Percentiles rank a stretch among this genome's conserved stretches.
Evolutionary conservation across 305 asterid species (phyloP).

Genomic region (Fraxinus nigra): DNA sequence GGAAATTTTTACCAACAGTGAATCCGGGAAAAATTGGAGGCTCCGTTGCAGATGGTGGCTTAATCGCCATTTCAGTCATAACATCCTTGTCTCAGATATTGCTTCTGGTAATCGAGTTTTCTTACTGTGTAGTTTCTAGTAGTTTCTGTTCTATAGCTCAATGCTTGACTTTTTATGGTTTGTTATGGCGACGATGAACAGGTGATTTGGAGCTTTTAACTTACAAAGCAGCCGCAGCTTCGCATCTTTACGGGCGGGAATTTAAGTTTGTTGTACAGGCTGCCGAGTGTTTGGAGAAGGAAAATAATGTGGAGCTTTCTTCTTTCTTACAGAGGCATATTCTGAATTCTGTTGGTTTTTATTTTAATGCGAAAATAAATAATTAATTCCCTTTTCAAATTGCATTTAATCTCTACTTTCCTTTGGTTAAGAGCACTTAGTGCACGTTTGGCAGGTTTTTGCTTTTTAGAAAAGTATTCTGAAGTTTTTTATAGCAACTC

Average conservation of each 20-base stretch:
- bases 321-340: constrained; percentile 50
- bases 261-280: constrained; percentile 46
- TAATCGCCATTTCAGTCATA: constrained; percentile 59
- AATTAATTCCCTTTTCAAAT: background rate
- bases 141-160: constrained; percentile 2
- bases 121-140: background rate
- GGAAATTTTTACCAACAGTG: constrained; percentile 40
- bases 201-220: constrained; percentile 58
- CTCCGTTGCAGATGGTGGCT: constrained; percentile 88
- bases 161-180: background rate
- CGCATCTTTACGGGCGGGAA: constrained; percentile 62
- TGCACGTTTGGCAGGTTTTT: background rate
- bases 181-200: constrained; percentile 21
- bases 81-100: constrained; percentile 47
- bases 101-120: constrained; percentile 53
- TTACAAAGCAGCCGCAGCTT: constrained; percentile 71
- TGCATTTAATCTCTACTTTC: background rate
- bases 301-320: constrained; percentile 44
- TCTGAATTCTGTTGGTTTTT: constrained; percentile 59
- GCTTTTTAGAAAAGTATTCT: no score
- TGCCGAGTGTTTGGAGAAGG: constrained; percentile 39
- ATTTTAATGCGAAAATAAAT: constrained; percentile 18
- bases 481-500: background rate
- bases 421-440: background rate
- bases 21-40: constrained; percentile 56